A percentile compares a stretch with the other conserved stretches of the same genome.
These are phyloP conservation scores for Arachis stenosperma DNA, from an alignment of 306 rosid genomes.

Conservation along the genomic window DNA sequence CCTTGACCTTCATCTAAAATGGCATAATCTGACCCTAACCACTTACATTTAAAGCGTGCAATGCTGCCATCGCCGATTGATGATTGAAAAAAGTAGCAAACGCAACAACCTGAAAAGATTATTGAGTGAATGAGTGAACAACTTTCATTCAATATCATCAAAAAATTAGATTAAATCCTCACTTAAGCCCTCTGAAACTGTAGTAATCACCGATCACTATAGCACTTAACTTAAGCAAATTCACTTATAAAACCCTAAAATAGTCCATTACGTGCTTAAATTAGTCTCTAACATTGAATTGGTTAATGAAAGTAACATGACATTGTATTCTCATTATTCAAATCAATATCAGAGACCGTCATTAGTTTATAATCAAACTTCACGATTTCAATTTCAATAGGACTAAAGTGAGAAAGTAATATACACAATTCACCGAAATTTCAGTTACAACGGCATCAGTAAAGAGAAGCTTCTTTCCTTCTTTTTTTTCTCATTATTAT, in stretches of 20 bases:
- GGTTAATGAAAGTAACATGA: not conserved
- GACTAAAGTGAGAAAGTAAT: not conserved
- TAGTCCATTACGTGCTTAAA: not conserved
- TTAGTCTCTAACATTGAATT: not conserved
- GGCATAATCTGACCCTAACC: constrained; percentile 1
- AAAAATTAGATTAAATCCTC: not conserved
- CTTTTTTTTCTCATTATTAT: not conserved
- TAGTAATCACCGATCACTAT: not conserved
- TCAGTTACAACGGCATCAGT: not conserved
- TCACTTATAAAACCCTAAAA: not conserved
- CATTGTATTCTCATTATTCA: not conserved
- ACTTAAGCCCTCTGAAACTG: not conserved
- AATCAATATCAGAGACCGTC: not conserved
- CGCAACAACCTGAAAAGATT: constrained; percentile 78
- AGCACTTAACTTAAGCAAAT: not conserved
- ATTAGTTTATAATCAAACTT: not conserved
- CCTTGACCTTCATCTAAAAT: not conserved
- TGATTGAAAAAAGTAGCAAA: constrained; percentile 94
- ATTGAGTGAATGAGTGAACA: not conserved
- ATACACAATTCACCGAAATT: not conserved
- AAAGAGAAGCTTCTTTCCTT: not conserved
- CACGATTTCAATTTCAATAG: not conserved
- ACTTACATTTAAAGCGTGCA: constrained; percentile 82
- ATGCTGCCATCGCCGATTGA: constrained; percentile 78
- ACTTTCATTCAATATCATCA: not conserved